Conservation (phyloP, 345 rosid genomes). For the Moricandia moricandioides region DNA sequence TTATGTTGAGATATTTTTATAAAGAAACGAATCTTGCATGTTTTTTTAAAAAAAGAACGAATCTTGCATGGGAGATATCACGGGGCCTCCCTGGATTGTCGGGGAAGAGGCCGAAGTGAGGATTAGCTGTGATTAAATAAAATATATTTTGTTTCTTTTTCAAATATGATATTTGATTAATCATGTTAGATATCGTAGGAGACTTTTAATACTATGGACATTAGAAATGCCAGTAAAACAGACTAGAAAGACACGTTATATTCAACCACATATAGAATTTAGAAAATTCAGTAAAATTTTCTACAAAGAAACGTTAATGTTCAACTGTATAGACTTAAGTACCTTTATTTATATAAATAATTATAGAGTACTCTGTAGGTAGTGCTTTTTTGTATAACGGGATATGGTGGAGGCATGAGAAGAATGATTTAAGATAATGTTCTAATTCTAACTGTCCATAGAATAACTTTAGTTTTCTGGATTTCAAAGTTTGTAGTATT, state of each 20-base stretch:
- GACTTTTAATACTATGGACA: not conserved
- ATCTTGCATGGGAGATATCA: slow-evolving; percentile 18
- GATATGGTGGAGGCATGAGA: too few relatives aligned
- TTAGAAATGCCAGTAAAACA: not conserved
- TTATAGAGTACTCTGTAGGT: too few relatives aligned
- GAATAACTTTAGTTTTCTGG: too few relatives aligned
- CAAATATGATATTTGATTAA: slow-evolving; percentile 2
- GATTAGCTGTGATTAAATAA: slow-evolving; percentile 16
- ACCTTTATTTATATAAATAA: not conserved
- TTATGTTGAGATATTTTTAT: not conserved
- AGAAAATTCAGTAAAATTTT: not conserved
- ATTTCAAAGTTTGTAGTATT: too few relatives aligned
- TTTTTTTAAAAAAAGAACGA: not conserved
- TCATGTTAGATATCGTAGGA: not conserved
- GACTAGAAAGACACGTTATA: not conserved
- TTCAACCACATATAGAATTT: not conserved
- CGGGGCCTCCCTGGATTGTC: slow-evolving; percentile 2
- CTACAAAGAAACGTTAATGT: not conserved
- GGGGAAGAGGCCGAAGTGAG: not conserved
- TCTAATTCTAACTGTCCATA: not conserved
- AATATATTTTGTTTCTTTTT: too few relatives aligned
- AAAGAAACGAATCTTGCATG: too few relatives aligned
- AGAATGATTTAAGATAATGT: too few relatives aligned
- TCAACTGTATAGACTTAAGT: not conserved
- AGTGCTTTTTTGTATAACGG: not conserved